Evolutionary conservation across 768 basidiomycete species (phyloP), one percentile per base, ranked within the genome.

Genomic region (Postia placenta): DNA sequence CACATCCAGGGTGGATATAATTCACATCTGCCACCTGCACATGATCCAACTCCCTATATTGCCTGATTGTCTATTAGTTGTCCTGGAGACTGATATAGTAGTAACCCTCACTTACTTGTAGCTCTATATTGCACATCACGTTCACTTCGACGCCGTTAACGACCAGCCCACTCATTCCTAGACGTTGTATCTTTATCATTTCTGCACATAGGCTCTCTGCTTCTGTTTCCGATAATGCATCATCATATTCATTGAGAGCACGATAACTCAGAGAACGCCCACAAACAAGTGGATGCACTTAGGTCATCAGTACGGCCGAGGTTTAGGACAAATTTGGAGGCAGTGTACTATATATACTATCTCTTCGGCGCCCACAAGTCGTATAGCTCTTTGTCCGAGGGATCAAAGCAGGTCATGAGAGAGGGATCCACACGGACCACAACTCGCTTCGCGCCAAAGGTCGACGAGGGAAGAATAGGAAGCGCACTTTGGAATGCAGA

Each of bases 351-450:
- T n/a, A n/a, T n/a, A n/a, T n/a, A n/a, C n/a, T n/a, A 66, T 39
- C 51, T 46, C 53, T 67, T 74, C 3, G 85, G 82, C 24, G 72
- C 83, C 88, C 89, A 91, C 9, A 90, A 71, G 39, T 81, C 78
- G 57, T 90, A 89, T 19, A 92, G 70, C 56, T 88, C 83, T 67
- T 74, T 81, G 66, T 92, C 89, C 20, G 75, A 70, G 12, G 79
- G 75, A 63, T 91, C 87, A 57, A 92, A 92, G 54, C 79, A 85
- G 27, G 85, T 86, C 48, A 80, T 61, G 36, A 88, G 69, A 5
- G 83, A 67, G 4, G 83, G 76, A 62, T 90, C 87, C 20, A 79
- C 69, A 36, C 83, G 81, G 57, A 88, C 74, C 19, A 68, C 55
- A 27, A 74, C 61, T 56, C 66, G 73, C 45, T 58, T 46, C 35